phyloP scores from a whole-genome alignment of 257 asterid species.

The Pogostemon cablin region DNA sequence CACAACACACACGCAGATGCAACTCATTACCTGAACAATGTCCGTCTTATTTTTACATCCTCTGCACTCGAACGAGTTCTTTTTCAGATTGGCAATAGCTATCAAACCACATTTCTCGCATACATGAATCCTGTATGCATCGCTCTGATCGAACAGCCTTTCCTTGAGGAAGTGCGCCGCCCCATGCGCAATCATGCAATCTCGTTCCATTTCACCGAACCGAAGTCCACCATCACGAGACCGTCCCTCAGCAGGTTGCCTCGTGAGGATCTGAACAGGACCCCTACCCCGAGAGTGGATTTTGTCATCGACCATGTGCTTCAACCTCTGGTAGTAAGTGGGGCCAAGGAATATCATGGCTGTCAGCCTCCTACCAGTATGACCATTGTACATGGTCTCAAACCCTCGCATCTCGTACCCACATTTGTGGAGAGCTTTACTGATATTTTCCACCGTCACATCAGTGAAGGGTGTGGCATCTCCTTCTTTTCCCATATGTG shows the following conservation, averaged over 20 bases:
- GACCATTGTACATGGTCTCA: conserved; percentile 98
- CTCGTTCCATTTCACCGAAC: conserved; percentile 98
- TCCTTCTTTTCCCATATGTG: conserved; percentile 98
- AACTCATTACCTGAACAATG: conserved; percentile 72
- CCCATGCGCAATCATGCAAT: conserved; percentile 98
- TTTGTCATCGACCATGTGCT: conserved; percentile 98
- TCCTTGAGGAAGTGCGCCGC: conserved; percentile 96
- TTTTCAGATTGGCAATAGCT: conserved; percentile 90
- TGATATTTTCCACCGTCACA: conserved; percentile 92
- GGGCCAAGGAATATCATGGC: conserved; percentile 95
- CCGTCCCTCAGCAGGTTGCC: conserved; percentile 98
- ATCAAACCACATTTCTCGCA: conserved; percentile 92
- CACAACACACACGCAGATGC: not conserved
- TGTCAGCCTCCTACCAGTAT: conserved; percentile 79
- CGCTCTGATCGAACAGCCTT: conserved; percentile 92
- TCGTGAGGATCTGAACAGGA: conserved; percentile 91
- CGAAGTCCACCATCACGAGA: conserved; percentile 98
- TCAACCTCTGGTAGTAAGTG: conserved; percentile 93
- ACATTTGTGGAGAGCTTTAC: conserved; percentile 93
- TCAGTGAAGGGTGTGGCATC: conserved; percentile 98
- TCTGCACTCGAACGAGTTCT: conserved; percentile 92
- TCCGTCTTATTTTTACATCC: conserved; percentile 95
- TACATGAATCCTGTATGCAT: conserved; percentile 91
- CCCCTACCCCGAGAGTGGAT: conserved; percentile 99
- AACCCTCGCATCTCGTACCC: conserved; percentile 98